phyloP scores from a whole-genome alignment of 768 basidiomycete genomes.

The Strobilomyces confusus region DNA sequence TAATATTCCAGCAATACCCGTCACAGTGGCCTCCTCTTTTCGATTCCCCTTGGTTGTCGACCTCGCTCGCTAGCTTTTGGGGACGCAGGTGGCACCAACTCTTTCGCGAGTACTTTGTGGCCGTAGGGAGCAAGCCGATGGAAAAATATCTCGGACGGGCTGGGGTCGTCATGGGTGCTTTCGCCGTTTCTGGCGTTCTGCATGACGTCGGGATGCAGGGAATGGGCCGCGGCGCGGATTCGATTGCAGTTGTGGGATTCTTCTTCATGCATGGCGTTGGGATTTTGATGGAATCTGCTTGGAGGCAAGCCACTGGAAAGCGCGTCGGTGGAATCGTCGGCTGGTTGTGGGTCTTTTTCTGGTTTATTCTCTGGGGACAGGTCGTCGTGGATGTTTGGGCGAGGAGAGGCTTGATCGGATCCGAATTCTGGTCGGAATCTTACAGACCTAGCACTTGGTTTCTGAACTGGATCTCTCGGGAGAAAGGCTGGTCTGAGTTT shows the following conservation, averaged over 20 bases:
- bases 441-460: constrained; percentile 21
- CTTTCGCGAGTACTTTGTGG: constrained; percentile 55
- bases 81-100: constrained; percentile 64
- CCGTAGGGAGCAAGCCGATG: constrained; percentile 45
- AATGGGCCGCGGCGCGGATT: constrained; percentile 51
- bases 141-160: constrained; percentile 41
- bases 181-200: constrained; percentile 54
- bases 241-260: constrained; percentile 40
- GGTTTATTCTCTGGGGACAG: constrained; percentile 46
- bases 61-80: constrained; percentile 64
- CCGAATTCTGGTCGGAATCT: constrained; percentile 7
- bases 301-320: constrained; percentile 40
- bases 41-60: constrained; percentile 50
- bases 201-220: constrained; percentile 59
- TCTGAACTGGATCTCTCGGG: constrained; percentile 6
- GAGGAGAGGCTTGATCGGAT: constrained; percentile 18
- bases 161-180: constrained; percentile 54
- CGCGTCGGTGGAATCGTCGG: constrained; percentile 47
- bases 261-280: constrained; percentile 58
- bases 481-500: background rate
- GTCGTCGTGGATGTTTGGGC: constrained; percentile 44
- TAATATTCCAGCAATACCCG: constrained; percentile 45
- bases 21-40: constrained; percentile 64
- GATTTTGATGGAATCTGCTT: constrained; percentile 45
- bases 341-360: constrained; percentile 47